These are phyloP conservation scores for Cyberlindnera galapagoensis DNA, from an alignment of 805 yeast genomes.

Conservation along the genomic window DNA sequence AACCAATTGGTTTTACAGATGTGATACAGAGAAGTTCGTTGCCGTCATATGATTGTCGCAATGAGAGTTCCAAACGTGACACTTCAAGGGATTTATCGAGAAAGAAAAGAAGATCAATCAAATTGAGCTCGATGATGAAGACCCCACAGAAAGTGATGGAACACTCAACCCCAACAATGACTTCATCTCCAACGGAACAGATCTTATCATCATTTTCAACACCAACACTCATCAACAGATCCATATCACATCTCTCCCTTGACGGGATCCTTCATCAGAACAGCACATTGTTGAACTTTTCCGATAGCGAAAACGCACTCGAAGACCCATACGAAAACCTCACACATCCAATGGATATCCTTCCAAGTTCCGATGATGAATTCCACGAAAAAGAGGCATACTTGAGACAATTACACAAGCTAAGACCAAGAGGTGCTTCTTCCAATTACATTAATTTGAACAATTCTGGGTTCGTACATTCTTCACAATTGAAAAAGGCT, in stretches of 20 bases:
- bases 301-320: conserved; percentile 9
- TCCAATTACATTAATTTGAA: conserved; percentile 17
- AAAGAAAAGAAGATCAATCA: background rate
- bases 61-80: conserved; percentile 1
- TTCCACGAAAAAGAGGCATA: background rate
- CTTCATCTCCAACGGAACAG: too few relatives aligned
- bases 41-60: conserved; percentile 4
- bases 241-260: background rate
- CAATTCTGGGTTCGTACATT: too few relatives aligned
- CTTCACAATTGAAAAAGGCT: too few relatives aligned
- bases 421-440: conserved; percentile 13
- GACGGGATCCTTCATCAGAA: conserved; percentile 6
- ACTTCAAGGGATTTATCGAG: background rate
- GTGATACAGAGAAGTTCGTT: conserved; percentile 15
- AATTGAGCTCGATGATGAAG: background rate
- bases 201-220: conserved; percentile 9
- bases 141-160: too few relatives aligned
- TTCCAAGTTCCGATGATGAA: conserved; percentile 3
- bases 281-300: conserved; percentile 2
- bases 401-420: conserved; percentile 5
- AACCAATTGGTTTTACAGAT: conserved; percentile 12
- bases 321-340: conserved; percentile 21
- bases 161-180: background rate
- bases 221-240: conserved; percentile 9
- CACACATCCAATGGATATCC: conserved; percentile 21